Evolutionary conservation across 2,329 filamentous ascomycete genomes (phyloP).

Genomic region (Phaeosphaeria sp.): DNA sequence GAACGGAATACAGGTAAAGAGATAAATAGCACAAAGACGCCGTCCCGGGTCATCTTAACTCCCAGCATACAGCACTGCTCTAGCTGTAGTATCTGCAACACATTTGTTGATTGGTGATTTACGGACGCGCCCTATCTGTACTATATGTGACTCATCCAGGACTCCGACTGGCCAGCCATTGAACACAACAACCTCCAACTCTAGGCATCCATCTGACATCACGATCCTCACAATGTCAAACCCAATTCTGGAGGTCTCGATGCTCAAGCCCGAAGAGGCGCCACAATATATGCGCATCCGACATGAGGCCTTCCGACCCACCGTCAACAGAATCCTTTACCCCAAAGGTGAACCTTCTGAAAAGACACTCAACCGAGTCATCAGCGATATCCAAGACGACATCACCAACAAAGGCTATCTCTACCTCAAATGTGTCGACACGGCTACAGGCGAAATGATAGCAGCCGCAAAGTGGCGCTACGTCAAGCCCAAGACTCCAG

Average conservation of each 20-base stretch:
- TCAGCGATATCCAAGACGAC: constrained; percentile 25
- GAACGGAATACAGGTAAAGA: neutral
- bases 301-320: constrained; percentile 37
- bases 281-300: constrained; percentile 40
- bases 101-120: neutral
- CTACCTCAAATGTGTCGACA: constrained; percentile 41
- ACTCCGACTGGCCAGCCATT: neutral
- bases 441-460: constrained; percentile 30
- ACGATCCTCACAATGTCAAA: constrained; percentile 20
- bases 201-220: neutral
- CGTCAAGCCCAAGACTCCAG: constrained; percentile 23
- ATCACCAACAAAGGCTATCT: constrained; percentile 32
- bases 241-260: constrained; percentile 33
- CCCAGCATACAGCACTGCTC: neutral
- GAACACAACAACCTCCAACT: neutral
- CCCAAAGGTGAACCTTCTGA: constrained; percentile 34
- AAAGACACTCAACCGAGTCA: constrained; percentile 31
- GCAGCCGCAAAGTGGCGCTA: constrained; percentile 41
- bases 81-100: neutral
- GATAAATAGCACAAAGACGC: neutral
- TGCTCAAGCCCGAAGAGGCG: constrained; percentile 36
- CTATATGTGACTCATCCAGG: neutral
- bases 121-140: neutral
- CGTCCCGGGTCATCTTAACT: neutral
- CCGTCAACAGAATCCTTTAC: constrained; percentile 46